Percentiles rank a stretch among this genome's conserved stretches.
phyloP scores from a whole-genome alignment of 2,329 filamentous ascomycete genomes.

The Tolypocladium tropicale region DNA sequence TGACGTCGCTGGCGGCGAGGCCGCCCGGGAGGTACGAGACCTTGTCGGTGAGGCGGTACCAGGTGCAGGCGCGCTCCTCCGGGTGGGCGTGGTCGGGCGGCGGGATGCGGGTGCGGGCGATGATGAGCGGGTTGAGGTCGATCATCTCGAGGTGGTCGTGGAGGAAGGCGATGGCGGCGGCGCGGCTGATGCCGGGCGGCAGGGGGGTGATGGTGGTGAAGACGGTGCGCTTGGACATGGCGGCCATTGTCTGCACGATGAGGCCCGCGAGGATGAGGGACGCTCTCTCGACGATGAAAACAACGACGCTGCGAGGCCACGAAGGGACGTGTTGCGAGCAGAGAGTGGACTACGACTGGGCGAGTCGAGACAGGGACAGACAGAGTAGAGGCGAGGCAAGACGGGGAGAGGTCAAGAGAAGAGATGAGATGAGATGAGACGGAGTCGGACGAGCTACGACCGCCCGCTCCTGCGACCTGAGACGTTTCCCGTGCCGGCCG shows the following conservation, averaged over 20 bases:
- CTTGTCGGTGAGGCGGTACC: conserved; percentile 73
- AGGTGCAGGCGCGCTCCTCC: conserved; percentile 62
- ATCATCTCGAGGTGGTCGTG: conserved; percentile 78
- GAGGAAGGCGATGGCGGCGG: conserved; percentile 64
- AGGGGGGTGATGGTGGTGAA: conserved; percentile 76
- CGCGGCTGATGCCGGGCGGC: conserved; percentile 55
- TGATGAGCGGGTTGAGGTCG: conserved; percentile 74
- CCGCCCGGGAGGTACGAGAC: conserved; percentile 65
- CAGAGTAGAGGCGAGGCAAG: background rate
- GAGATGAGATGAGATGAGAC: background rate
- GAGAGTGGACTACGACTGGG: too few species aligned
- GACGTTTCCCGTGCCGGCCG: background rate
- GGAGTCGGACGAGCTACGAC: background rate
- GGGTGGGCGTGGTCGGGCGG: conserved; percentile 54
- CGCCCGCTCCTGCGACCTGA: background rate
- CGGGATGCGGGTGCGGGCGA: conserved; percentile 57
- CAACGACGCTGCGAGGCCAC: too few species aligned
- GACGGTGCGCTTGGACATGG: conserved; percentile 58
- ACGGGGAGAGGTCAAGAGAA: background rate
- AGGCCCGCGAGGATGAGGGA: too few species aligned
- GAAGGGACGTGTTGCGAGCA: too few species aligned
- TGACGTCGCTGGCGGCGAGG: conserved; percentile 54
- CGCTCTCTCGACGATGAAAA: too few species aligned
- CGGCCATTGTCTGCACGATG: conserved; percentile 8
- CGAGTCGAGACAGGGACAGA: too few species aligned